Base-by-base conservation (phyloP, 495 filamentous ascomycete genomes). In the Aspergillus carlsbadensis region DNA sequence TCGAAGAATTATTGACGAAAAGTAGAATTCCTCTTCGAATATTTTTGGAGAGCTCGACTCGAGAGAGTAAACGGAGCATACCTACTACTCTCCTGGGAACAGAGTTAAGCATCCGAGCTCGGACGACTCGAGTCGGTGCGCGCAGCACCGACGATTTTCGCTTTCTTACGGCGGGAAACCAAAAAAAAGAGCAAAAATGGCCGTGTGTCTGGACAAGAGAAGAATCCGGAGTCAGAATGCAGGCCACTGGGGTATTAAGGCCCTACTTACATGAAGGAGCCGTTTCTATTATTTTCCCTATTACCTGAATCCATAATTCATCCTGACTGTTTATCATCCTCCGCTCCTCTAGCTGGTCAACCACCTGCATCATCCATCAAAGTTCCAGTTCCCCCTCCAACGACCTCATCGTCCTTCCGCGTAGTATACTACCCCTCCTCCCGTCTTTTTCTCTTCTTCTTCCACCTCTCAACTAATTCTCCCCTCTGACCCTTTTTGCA, bases 401-500 rank as follows among this genome's bases (percentile, higher is more conserved):
- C 20, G 7, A 15, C 40, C 45, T 53, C 17, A 35, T 49, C 43
- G 29, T 51, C 42, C n/a, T 36, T 22, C 21, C 6, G 21, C 6
- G 47, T 35, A 50, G 34, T 24, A 42, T 60, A 35, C 35, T 29
- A 18, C n/a, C 29, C 46, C 46, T 46, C 42, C 36, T 43, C 33
- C 22, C 49, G 8, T 29, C 24, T 34, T 49, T 49, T 18, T 29
- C 49, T 40, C 22, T 48, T 33, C 35, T 62, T 37, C 44, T 15
- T 51, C 47, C 61, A 63, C 58, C 60, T 62, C 45, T 64, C 60
- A 65, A 65, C 60, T 66, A 61, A 24, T 15, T 33, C 14, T 13
- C 48, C 55, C 26, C 29, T 15, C 21, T 22, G 18, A 14, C 24
- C 15, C 26, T 33, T 8, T 10, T 21, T 20, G 10, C 31, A 15